Base-by-base conservation (phyloP, 2,329 filamentous ascomycete genomes). In the Cladorrhinum sp. region DNA sequence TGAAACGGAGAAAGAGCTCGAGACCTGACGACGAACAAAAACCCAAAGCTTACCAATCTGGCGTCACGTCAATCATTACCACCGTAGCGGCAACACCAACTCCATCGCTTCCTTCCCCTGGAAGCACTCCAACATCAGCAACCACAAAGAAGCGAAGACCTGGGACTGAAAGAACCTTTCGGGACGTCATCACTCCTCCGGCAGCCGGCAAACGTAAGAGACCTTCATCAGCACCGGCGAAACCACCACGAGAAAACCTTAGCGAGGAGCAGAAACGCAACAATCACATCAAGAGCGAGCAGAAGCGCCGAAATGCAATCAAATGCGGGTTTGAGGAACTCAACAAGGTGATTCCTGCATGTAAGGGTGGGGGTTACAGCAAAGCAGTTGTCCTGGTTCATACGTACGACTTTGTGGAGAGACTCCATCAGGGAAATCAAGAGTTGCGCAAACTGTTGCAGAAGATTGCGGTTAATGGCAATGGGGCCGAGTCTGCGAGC, bases 251-350 rank as follows among this genome's bases (percentile, higher is more conserved):
- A 24, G 88, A 87, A 70, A 96, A 96, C 67, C 85, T 95, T 3
- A 85, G 86, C 0, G 90, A 93, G 66, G 87, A 89, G 62, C 89
- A 95, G 74, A 95, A 93, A 74, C 82, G 91, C 50, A 88, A 87
- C 69, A 96, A 96, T 67, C 91, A 96, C 70, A 95, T 96, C 65
- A 81, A 87, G 56, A 95, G 91, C 56, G 92, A 96, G 71, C 91
- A 96, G 75, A 96, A 95, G 74, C 84, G 92, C 32, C 82, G 92
- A 52, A 91, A 91, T 24, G 78, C 92, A 51, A 93, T 93, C 69
- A 89, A 92, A 70, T 84, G 90, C 65, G 91, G 91, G 0, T 96
- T 93, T 67, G 89, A 92, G 49, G 89, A 93, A 60, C 76, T 96
- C n/a, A 85, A 85, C 65, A 81, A 85, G 25, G 79, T 96, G 22